phyloP scores from a whole-genome alignment of 495 filamentous ascomycete species.

The Xylaria sp. region DNA sequence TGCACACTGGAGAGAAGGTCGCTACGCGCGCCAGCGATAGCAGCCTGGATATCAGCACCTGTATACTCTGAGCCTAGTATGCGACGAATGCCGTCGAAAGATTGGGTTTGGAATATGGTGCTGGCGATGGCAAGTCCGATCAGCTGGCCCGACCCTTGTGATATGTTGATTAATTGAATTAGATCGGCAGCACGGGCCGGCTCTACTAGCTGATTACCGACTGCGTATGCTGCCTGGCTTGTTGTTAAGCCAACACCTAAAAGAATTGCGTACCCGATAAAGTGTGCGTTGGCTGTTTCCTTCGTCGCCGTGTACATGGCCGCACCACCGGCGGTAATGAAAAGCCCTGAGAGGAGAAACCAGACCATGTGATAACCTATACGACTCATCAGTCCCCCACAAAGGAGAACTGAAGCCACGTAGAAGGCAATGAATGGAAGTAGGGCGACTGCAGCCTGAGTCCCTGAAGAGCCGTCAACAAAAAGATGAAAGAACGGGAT shows the following conservation, averaged over 20 bases:
- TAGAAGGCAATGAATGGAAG: conserved; percentile 60
- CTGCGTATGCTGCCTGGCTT: conserved; percentile 57
- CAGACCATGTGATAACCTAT: conserved; percentile 63
- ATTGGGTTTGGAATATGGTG: conserved; percentile 58
- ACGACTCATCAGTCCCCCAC: conserved; percentile 56
- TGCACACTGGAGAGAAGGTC: conserved; percentile 44
- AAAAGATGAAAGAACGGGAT: conserved; percentile 58
- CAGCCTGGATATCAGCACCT: conserved; percentile 44
- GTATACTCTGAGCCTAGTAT: conserved; percentile 41
- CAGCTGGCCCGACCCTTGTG: conserved; percentile 57
- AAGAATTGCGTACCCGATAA: conserved; percentile 60
- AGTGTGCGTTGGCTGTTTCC: conserved; percentile 36
- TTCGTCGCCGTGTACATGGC: conserved; percentile 55
- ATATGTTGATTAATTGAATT: conserved; percentile 59
- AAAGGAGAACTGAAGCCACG: conserved; percentile 45
- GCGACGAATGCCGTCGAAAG: conserved; percentile 35
- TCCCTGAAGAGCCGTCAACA: conserved; percentile 41
- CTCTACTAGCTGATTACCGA: conserved; percentile 54
- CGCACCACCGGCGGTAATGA: conserved; percentile 53
- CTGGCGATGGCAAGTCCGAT: conserved; percentile 61
- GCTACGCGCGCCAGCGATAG: conserved; percentile 52
- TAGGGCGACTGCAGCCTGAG: conserved; percentile 49
- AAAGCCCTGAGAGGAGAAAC: conserved; percentile 56
- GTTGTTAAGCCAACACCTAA: conserved; percentile 59
- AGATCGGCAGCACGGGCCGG: conserved; percentile 45